Base-by-base conservation (phyloP, 345 rosid genomes). In the Pugionium cornutum region DNA sequence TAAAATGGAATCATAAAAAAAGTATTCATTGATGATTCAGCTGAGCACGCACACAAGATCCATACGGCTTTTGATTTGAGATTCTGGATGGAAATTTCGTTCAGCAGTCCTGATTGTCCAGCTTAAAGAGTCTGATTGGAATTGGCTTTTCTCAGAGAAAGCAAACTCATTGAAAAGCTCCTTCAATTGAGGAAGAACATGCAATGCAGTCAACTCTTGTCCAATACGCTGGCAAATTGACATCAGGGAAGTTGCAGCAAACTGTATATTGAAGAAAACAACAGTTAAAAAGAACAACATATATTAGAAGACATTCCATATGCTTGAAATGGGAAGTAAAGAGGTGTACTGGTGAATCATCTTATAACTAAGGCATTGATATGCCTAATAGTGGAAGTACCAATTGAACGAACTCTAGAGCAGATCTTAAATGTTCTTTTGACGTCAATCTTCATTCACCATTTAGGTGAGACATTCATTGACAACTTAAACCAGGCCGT, bases 161-260 rank as follows among this genome's bases (percentile, higher is more conserved):
- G 98, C 98, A 76, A 92, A 87, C 78, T 85, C 98, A 76, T 92
- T 87, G 50, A 92, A 92, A 66, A 92, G 85, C 78, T 80, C 95
- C 70, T 89, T 92, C 47, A 92, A 88, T 75, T 86, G 88, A 26
- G 98, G 98, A 50, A 92, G 80, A 79, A 92, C 88, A 83, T 92
- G 89, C 73, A 74, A 72, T 54, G 86, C 92, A 2, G 92, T 87
- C 81, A 92, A 72, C 52, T 92, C 98, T 48, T 95, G 90, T 70
- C 98, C 98, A 76, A 92, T 84, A 61, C 81, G 83, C 82, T 92
- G 85, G 77, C 96, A 89, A 79, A 87, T 78, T 65, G 85, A 78
- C 83, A 84, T 70, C 48, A 92, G 80, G 57, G 87, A 67, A 39
- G 84, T 75, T 46, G 90, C 88, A 75, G 95, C 92, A 80, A 89